These are phyloP conservation scores for Ascochyta koolunga DNA, from an alignment of 2,329 filamentous ascomycete species.

Conservation along the genomic window DNA sequence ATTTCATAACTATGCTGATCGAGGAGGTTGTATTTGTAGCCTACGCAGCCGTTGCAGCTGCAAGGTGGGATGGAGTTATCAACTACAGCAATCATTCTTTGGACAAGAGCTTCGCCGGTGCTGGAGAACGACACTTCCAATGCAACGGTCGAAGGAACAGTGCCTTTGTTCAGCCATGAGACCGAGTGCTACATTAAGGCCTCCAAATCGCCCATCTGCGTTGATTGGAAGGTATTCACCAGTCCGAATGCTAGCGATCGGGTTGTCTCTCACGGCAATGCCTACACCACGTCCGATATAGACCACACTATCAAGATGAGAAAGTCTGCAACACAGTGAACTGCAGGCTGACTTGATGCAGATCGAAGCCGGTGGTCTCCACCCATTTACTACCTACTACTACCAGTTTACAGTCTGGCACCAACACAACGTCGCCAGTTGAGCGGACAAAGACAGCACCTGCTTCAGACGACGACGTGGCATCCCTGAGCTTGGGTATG, in stretches of 20 bases:
- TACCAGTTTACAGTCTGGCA: slow-evolving; percentile 73
- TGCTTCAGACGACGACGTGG: slow-evolving; percentile 59
- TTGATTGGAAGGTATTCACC: slow-evolving; percentile 66
- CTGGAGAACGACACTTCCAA: slow-evolving; percentile 50
- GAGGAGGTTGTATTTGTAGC: not conserved
- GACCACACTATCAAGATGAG: slow-evolving; percentile 74
- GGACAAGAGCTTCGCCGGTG: slow-evolving; percentile 45
- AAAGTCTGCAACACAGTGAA: too few species aligned
- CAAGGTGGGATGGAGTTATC: not conserved
- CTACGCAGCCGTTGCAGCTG: not conserved
- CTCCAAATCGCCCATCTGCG: slow-evolving; percentile 68
- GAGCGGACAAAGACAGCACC: slow-evolving; percentile 75
- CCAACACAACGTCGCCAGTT: slow-evolving; percentile 64
- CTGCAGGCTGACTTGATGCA: slow-evolving; percentile 30
- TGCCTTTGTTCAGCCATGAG: slow-evolving; percentile 59
- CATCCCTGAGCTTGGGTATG: slow-evolving; percentile 67
- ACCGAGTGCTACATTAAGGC: slow-evolving; percentile 58
- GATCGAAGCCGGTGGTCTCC: slow-evolving; percentile 68
- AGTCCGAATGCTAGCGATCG: slow-evolving; percentile 39
- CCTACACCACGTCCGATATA: slow-evolving; percentile 73
- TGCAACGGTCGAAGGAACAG: slow-evolving; percentile 61
- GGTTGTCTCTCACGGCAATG: slow-evolving; percentile 62
- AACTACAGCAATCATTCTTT: slow-evolving; percentile 7
- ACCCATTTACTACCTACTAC: slow-evolving; percentile 69
- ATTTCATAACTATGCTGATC: too few species aligned